Evolutionary conservation across 2,329 filamentous ascomycete species (phyloP).

Genomic region (Diplodia corticola): DNA sequence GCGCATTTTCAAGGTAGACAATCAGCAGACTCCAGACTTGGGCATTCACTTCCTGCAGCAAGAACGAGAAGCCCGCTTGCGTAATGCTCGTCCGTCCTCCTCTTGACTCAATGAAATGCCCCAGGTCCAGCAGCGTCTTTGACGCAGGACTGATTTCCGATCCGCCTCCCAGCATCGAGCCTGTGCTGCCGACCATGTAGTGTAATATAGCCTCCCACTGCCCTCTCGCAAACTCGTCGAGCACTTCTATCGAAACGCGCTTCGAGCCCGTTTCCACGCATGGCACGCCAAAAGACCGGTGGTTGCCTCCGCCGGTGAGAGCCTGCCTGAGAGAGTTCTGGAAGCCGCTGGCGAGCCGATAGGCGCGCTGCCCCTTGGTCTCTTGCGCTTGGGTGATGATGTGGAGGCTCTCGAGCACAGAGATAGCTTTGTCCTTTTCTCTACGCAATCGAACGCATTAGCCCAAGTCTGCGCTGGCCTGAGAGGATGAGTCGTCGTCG

Average conservation of each 20-base stretch:
- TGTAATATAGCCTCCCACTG: slow-evolving; percentile 97
- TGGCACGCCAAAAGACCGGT: slow-evolving; percentile 88
- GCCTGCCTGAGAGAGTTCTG: slow-evolving; percentile 79
- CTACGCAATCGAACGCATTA: slow-evolving; percentile 42
- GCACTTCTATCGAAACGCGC: slow-evolving; percentile 64
- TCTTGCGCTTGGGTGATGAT: slow-evolving; percentile 66
- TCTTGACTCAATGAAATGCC: slow-evolving; percentile 71
- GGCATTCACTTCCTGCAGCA: slow-evolving; percentile 91
- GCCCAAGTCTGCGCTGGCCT: background rate
- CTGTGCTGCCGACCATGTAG: slow-evolving; percentile 81
- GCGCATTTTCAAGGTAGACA: slow-evolving; percentile 82
- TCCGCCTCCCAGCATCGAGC: slow-evolving; percentile 24
- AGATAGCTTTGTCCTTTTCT: slow-evolving; percentile 80
- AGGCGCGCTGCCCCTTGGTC: slow-evolving; percentile 64
- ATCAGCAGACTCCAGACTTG: slow-evolving; percentile 96
- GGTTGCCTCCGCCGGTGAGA: slow-evolving; percentile 80
- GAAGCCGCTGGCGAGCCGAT: slow-evolving; percentile 80
- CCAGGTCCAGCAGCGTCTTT: slow-evolving; percentile 77
- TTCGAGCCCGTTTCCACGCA: slow-evolving; percentile 64
- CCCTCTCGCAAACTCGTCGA: slow-evolving; percentile 81
- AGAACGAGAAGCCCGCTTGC: slow-evolving; percentile 88
- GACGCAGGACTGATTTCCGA: slow-evolving; percentile 60
- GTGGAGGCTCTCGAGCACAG: slow-evolving; percentile 80
- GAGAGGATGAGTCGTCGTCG: slow-evolving; percentile 25
- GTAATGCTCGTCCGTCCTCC: slow-evolving; percentile 71